Percentiles rank a stretch among this genome's conserved stretches.
phyloP scores from a whole-genome alignment of 495 filamentous ascomycete genomes.

The Penicillium steckii region DNA sequence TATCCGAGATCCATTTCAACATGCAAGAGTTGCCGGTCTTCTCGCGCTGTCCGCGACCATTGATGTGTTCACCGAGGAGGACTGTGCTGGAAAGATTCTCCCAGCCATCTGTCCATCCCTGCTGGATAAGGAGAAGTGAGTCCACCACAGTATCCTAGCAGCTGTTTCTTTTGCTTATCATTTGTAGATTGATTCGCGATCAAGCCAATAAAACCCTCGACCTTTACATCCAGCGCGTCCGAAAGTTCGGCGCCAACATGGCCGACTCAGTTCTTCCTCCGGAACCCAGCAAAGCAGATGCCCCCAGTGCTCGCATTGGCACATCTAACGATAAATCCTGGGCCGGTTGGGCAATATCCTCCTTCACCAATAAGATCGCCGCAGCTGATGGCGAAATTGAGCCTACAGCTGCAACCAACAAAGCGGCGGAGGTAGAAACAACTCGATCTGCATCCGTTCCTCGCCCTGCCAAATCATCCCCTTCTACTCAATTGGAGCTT shows the following conservation, averaged over 20 bases:
- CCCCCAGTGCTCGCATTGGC: slow-evolving; percentile 65
- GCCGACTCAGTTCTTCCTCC: slow-evolving; percentile 70
- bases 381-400: slow-evolving; percentile 83
- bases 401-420: slow-evolving; percentile 35
- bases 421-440: slow-evolving; percentile 29
- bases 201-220: slow-evolving; percentile 91
- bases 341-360: slow-evolving; percentile 98
- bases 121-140: slow-evolving; percentile 84
- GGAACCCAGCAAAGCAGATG: slow-evolving; percentile 41
- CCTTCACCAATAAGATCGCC: slow-evolving; percentile 93
- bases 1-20: slow-evolving; percentile 88
- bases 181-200: slow-evolving; percentile 67
- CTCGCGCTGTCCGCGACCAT: slow-evolving; percentile 80
- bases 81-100: slow-evolving; percentile 79
- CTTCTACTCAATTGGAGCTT: slow-evolving; percentile 47
- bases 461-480: slow-evolving; percentile 44
- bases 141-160: neutral
- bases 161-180: neutral
- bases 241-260: slow-evolving; percentile 71
- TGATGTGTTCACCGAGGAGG: slow-evolving; percentile 85
- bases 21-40: slow-evolving; percentile 85
- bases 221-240: slow-evolving; percentile 79
- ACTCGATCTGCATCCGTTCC: slow-evolving; percentile 49
- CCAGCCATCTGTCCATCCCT: slow-evolving; percentile 78
- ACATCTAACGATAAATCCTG: slow-evolving; percentile 74